A percentile compares a stretch with the other conserved stretches of the same genome.
Conservation (phyloP, 768 basidiomycete genomes). For the Termitomyces sp. region DNA sequence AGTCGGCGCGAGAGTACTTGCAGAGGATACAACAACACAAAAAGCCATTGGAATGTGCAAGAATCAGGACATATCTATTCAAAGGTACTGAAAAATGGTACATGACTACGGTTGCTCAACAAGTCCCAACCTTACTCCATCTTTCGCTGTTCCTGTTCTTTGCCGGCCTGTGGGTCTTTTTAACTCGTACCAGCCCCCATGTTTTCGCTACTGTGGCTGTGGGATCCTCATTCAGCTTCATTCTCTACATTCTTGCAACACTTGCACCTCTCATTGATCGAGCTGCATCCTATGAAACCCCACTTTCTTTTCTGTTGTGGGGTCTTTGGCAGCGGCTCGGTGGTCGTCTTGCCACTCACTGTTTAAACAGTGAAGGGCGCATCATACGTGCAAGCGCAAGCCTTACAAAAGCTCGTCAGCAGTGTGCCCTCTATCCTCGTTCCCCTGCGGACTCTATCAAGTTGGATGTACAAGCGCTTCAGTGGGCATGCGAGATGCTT, state of each 20-base stretch:
- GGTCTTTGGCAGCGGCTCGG: background rate
- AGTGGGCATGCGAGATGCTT: background rate
- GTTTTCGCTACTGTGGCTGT: background rate
- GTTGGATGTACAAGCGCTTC: background rate
- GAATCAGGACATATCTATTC: constrained; percentile 2
- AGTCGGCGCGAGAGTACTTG: background rate
- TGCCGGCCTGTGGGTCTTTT: constrained; percentile 3
- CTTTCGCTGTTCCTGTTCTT: constrained; percentile 7
- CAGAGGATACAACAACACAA: background rate
- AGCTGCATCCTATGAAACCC: constrained; percentile 5
- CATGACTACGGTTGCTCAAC: background rate
- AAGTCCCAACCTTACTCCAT: constrained; percentile 2
- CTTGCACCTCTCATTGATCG: constrained; percentile 2
- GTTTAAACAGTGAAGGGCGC: background rate
- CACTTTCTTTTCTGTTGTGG: background rate
- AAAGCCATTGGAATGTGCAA: background rate
- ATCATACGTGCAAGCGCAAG: background rate
- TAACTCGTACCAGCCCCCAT: background rate
- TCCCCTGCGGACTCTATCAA: background rate
- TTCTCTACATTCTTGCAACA: constrained; percentile 1
- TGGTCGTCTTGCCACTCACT: background rate
- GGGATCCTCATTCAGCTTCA: background rate
- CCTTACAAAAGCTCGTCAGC: background rate
- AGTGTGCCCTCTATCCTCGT: background rate
- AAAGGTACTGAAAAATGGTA: constrained; percentile 1